These are phyloP conservation scores for Dendrobium catenatum DNA, from an alignment of 106 monocot species.

Conservation along the genomic window DNA sequence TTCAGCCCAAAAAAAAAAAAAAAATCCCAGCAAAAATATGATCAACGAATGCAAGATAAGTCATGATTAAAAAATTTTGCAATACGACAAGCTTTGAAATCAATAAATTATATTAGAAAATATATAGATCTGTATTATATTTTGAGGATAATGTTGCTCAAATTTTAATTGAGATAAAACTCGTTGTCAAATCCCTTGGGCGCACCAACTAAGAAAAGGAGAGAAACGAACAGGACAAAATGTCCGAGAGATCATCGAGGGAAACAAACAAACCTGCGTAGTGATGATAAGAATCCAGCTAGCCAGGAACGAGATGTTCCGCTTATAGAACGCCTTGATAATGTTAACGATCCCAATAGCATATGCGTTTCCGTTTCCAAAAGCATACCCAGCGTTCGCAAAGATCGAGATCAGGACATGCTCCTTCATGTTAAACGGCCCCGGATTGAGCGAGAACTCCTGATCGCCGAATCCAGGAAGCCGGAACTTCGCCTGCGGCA, in stretches of 20 bases:
- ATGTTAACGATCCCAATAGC: slow-evolving; percentile 79
- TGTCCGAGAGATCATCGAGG: background rate
- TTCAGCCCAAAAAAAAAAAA: too few species aligned
- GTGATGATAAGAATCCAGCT: slow-evolving; percentile 81
- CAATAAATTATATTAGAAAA: too few species aligned
- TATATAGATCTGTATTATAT: too few species aligned
- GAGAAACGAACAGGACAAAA: background rate
- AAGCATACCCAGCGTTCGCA: slow-evolving; percentile 91
- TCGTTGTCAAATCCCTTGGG: too few species aligned
- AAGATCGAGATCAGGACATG: slow-evolving; percentile 95
- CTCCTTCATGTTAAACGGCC: slow-evolving; percentile 97
- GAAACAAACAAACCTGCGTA: slow-evolving; percentile 48
- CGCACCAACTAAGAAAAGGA: too few species aligned
- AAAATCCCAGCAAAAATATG: too few species aligned
- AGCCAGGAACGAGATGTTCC: slow-evolving; percentile 69
- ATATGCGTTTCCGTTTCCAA: slow-evolving; percentile 74
- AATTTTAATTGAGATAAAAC: too few species aligned
- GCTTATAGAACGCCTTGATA: slow-evolving; percentile 78
- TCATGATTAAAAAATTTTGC: too few species aligned
- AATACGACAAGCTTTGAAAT: too few species aligned
- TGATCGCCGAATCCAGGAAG: slow-evolving; percentile 48
- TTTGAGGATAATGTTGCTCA: too few species aligned
- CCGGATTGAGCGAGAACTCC: slow-evolving; percentile 77
- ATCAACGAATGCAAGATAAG: too few species aligned
- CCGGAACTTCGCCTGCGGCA: slow-evolving; percentile 53